A percentile compares a stretch with the other conserved stretches of the same genome.
Conservation (phyloP, 2,329 filamentous ascomycete genomes). For the Diaporthe batatas region DNA sequence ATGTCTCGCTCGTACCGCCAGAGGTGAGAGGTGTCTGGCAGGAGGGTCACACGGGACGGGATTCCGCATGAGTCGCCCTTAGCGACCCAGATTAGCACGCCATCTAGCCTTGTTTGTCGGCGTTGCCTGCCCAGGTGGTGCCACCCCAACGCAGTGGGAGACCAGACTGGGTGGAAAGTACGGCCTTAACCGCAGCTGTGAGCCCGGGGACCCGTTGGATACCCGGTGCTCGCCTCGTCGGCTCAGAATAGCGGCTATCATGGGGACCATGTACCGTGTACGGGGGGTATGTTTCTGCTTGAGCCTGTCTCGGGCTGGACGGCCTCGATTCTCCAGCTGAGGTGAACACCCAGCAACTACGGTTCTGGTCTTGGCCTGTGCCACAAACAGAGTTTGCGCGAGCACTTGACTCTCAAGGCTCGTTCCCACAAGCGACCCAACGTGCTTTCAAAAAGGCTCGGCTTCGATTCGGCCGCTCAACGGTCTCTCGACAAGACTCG, state of each 20-base stretch:
- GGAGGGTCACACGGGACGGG: slow-evolving; percentile 34
- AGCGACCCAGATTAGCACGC: slow-evolving; percentile 28
- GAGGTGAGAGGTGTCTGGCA: slow-evolving; percentile 39
- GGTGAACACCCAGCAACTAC: neutral
- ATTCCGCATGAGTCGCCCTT: slow-evolving; percentile 33
- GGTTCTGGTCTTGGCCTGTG: slow-evolving; percentile 33
- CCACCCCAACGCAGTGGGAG: slow-evolving; percentile 24
- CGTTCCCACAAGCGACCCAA: slow-evolving; percentile 23
- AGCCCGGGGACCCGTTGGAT: neutral
- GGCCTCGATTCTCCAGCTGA: slow-evolving; percentile 24
- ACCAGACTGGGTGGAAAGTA: slow-evolving; percentile 19
- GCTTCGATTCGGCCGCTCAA: slow-evolving; percentile 1
- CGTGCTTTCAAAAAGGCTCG: slow-evolving; percentile 1
- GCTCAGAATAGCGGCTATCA: slow-evolving; percentile 12
- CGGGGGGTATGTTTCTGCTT: slow-evolving; percentile 42
- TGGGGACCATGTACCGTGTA: slow-evolving; percentile 31
- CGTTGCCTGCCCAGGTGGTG: slow-evolving; percentile 25
- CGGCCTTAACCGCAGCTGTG: slow-evolving; percentile 36
- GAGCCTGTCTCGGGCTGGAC: slow-evolving; percentile 40
- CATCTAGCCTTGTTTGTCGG: slow-evolving; percentile 34
- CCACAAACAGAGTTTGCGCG: slow-evolving; percentile 7
- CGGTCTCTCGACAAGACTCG: slow-evolving; percentile 30
- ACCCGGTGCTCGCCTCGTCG: slow-evolving; percentile 36
- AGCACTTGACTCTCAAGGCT: slow-evolving; percentile 6
- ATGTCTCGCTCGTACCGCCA: slow-evolving; percentile 36